phyloP scores from a whole-genome alignment of 148 eudicot species.

The Amaranthus cruentus region DNA sequence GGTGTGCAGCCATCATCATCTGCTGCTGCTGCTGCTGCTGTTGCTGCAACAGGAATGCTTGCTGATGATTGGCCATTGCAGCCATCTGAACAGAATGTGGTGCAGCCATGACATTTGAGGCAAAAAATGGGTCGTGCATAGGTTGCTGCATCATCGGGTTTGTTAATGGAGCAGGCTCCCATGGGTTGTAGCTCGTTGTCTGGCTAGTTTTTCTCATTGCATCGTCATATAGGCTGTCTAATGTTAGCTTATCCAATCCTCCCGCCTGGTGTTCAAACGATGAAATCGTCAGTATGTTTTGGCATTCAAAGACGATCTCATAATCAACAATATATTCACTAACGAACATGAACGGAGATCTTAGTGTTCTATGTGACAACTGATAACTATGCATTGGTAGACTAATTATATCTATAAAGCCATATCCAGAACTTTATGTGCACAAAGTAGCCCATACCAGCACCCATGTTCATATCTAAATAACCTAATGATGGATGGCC shows the following conservation, averaged over 20 bases:
- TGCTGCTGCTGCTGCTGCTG: constrained; percentile 30
- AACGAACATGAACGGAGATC: no score
- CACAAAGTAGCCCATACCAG: neutral
- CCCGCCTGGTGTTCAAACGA: constrained; percentile 47
- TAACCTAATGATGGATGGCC: neutral
- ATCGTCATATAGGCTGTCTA: constrained; percentile 90
- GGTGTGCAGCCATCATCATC: no score
- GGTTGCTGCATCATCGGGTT: constrained; percentile 53
- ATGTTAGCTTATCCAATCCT: constrained; percentile 77
- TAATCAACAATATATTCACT: no score
- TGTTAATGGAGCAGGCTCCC: constrained; percentile 58
- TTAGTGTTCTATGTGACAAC: no score
- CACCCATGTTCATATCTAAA: neutral
- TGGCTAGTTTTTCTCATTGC: constrained; percentile 89
- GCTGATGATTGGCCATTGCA: constrained; percentile 70
- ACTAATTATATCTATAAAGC: no score
- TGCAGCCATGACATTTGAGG: constrained; percentile 59
- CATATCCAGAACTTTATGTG: no score
- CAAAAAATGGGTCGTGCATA: constrained; percentile 59
- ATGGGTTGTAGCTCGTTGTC: constrained; percentile 70
- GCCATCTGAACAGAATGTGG: constrained; percentile 73
- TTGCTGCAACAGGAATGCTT: constrained; percentile 45
- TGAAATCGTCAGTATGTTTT: neutral
- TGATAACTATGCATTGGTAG: no score
- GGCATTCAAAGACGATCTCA: neutral